These are phyloP conservation scores for Hanseniaspora guilliermondii DNA, from an alignment of 805 yeast species.

Conservation along the genomic window DNA sequence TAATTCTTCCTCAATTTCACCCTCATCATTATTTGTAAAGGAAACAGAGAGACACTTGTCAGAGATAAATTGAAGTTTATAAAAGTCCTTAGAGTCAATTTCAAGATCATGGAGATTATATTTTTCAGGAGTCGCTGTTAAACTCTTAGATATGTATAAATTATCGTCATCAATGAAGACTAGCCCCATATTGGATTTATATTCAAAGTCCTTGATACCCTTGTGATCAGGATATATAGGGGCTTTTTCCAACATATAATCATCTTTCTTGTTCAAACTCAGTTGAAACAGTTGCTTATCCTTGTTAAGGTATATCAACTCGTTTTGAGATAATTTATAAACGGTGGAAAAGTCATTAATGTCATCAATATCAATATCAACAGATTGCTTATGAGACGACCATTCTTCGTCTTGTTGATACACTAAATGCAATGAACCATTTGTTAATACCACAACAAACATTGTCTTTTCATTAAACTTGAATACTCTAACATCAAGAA, in stretches of 20 bases:
- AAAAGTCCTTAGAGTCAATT: neutral
- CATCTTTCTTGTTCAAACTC: neutral
- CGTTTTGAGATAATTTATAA: neutral
- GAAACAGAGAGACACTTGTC: neutral
- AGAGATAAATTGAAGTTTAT: conserved; percentile 1
- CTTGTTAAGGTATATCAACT: neutral
- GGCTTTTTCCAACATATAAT: neutral
- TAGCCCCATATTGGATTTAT: neutral
- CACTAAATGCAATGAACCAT: neutral
- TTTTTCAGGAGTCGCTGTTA: neutral
- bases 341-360: neutral
- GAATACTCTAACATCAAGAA: neutral
- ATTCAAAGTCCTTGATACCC: conserved; percentile 3
- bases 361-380: neutral
- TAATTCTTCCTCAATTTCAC: conserved; percentile 25
- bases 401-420: neutral
- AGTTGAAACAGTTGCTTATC: neutral
- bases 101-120: neutral
- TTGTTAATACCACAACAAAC: neutral
- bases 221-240: neutral
- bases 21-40: neutral
- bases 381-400: neutral
- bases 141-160: neutral
- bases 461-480: neutral
- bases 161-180: neutral